A percentile compares a stretch with the other conserved stretches of the same genome.
Evolutionary conservation across 2,329 filamentous ascomycete species (phyloP).

Genomic region (Fusarium temperatum): DNA sequence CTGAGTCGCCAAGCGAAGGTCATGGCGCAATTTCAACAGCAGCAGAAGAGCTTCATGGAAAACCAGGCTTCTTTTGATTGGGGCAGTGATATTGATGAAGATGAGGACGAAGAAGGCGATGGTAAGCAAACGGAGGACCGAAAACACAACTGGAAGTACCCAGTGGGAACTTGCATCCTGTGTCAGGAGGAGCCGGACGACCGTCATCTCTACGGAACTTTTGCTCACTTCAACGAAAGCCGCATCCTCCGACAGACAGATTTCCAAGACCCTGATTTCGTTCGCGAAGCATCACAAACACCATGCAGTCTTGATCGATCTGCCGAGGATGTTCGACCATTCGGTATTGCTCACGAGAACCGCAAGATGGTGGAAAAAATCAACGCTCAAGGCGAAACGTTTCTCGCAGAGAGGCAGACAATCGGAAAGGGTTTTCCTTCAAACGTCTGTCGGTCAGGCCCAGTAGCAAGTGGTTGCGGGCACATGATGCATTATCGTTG

Average conservation of each 20-base stretch:
- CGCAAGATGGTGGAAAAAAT: constrained; percentile 79
- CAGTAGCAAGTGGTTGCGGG: constrained; percentile 90
- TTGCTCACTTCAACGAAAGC: constrained; percentile 88
- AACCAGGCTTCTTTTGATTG: constrained; percentile 89
- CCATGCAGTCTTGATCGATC: constrained; percentile 86
- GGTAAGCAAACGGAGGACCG: constrained; percentile 67
- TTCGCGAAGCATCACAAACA: constrained; percentile 81
- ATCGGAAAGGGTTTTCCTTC: constrained; percentile 90
- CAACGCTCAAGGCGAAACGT: constrained; percentile 74
- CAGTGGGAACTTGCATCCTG: constrained; percentile 90
- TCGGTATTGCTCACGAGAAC: constrained; percentile 91
- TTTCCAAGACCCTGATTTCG: constrained; percentile 80
- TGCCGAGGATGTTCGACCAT: constrained; percentile 84
- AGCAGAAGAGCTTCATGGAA: constrained; percentile 93
- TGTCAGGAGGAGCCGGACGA: constrained; percentile 98
- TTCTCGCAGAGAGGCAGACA: constrained; percentile 79
- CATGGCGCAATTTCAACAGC: constrained; percentile 98
- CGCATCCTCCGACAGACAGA: constrained; percentile 88
- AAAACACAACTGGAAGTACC: constrained; percentile 81
- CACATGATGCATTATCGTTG: constrained; percentile 99
- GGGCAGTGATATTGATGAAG: constrained; percentile 80
- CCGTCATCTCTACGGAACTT: constrained; percentile 87
- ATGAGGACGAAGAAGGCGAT: constrained; percentile 77
- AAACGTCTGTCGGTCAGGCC: constrained; percentile 72
- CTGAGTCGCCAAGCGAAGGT: constrained; percentile 89